Percentiles rank a stretch among this genome's conserved stretches.
These are phyloP conservation scores for Annulohypoxylon moriforme DNA, from an alignment of 495 filamentous ascomycete species.

Conservation along the genomic window DNA sequence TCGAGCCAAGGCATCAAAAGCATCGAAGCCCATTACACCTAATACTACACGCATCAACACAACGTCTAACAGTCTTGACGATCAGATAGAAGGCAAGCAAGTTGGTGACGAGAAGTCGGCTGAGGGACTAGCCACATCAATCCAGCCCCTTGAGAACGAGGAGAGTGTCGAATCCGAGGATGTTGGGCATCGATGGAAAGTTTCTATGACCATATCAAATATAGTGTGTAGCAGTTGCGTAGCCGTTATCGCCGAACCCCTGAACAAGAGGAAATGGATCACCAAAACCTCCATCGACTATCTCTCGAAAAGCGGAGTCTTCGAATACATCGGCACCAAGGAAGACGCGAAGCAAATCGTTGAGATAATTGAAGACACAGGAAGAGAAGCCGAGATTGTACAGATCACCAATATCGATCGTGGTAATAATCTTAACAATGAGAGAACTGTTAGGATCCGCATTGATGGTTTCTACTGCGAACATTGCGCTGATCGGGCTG, in stretches of 20 bases:
- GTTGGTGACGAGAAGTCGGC: conserved; percentile 32
- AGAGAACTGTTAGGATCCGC: conserved; percentile 71
- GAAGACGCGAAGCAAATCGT: conserved; percentile 66
- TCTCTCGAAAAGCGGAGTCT: conserved; percentile 75
- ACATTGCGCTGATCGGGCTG: conserved; percentile 77
- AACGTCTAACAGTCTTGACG: not conserved
- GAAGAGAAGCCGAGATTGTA: conserved; percentile 77
- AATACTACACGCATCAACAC: not conserved
- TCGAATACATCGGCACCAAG: conserved; percentile 69
- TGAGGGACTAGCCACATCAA: conserved; percentile 6
- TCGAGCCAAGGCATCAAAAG: conserved; percentile 29
- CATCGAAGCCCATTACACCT: conserved; percentile 8
- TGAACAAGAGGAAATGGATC: conserved; percentile 73
- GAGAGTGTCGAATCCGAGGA: conserved; percentile 16
- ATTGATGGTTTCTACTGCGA: conserved; percentile 90
- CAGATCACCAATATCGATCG: conserved; percentile 50
- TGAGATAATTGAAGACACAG: conserved; percentile 80
- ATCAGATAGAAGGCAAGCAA: conserved; percentile 1
- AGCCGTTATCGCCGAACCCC: conserved; percentile 69
- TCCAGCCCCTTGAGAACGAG: conserved; percentile 23
- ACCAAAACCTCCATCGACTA: conserved; percentile 74
- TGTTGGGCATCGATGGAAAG: conserved; percentile 55
- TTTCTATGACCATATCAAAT: conserved; percentile 76
- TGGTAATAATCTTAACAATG: conserved; percentile 38
- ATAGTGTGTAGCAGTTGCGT: conserved; percentile 89